phyloP scores from a whole-genome alignment of 176 grass and related monocot species.

The Alloteropsis semialata region DNA sequence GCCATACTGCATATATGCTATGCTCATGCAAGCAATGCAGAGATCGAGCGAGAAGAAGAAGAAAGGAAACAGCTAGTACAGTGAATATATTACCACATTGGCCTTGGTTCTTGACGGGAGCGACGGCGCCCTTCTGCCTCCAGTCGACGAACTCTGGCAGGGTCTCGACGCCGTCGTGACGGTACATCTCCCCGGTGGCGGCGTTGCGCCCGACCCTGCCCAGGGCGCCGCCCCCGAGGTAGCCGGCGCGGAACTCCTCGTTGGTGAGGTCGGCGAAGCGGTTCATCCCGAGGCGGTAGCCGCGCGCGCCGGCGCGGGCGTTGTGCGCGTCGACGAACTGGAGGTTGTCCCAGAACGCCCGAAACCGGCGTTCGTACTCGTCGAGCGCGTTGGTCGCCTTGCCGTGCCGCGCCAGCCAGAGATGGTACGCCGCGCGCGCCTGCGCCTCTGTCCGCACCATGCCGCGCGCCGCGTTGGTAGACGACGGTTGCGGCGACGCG shows the following conservation, averaged over 20 bases:
- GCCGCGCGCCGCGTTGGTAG: constrained; percentile 19
- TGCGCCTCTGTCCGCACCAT: constrained; percentile 57
- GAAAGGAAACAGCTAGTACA: background rate
- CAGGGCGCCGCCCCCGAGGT: constrained; percentile 26
- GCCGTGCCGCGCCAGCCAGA: constrained; percentile 50
- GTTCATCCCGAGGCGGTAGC: constrained; percentile 59
- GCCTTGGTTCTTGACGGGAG: constrained; percentile 72
- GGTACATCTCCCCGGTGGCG: constrained; percentile 23
- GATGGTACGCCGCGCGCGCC: constrained; percentile 46
- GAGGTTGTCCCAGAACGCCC: constrained; percentile 76
- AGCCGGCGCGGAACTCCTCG: constrained; percentile 49
- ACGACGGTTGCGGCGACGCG: background rate
- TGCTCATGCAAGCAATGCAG: too few species aligned
- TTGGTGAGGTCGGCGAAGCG: constrained; percentile 72
- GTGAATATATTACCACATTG: constrained; percentile 85
- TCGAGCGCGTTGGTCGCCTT: constrained; percentile 32
- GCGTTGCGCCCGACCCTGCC: background rate
- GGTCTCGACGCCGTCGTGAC: constrained; percentile 11
- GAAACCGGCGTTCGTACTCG: constrained; percentile 59
- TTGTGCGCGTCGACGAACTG: constrained; percentile 80
- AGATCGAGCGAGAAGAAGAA: background rate
- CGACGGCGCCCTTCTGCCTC: constrained; percentile 68
- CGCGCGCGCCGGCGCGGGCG: constrained; percentile 27
- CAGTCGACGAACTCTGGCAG: constrained; percentile 66
- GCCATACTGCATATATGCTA: too few species aligned